Evolutionary conservation across 2,329 filamentous ascomycete genomes (phyloP), one percentile per base, ranked within the genome.

Genomic region (Colletotrichum sp.): DNA sequence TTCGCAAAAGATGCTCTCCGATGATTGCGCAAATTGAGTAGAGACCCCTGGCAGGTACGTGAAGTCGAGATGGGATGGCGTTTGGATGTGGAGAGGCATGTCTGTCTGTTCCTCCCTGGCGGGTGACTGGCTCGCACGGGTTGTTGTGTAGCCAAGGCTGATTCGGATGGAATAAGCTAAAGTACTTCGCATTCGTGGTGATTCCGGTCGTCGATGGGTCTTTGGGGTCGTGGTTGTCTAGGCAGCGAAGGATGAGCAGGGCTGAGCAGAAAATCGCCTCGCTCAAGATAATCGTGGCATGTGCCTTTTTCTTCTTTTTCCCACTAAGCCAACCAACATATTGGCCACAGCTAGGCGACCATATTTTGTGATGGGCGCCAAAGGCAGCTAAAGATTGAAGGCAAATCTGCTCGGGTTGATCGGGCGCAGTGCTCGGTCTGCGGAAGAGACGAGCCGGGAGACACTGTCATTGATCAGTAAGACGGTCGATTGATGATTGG

Each of bases 221-320:
- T 24, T 39, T 2, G 28, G 5, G 10, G 3, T 32, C 18, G 18
- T 32, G 24, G 74, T 76, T 65, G 70, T 36, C 64, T 14, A 74
- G 74, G 74, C 74, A 74, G 70, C 74, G 70, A 74, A 26, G 48
- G 57, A 69, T 64, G 32, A 39, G 26, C 32, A 74, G 65, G 64
- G 70, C 70, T 73, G 43, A 74, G 69, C 43, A 68, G 30, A 39
- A 65, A 48, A 36, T 39, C 67, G 66, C 67, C 39, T 32, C n/a
- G 63, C 24, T n/a, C 14, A 64, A 69, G 34, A 52, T 39, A n/a
- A 66, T 63, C 36, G 57, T 61, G 66, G 66, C 48, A 30, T 68
- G 21, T 68, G 66, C 28, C 13, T 21, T 65, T 28, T 9, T 18
- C n/a, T 39, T 21, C 30, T 39, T 64, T 34, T 32, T 12, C n/a